Conservation (phyloP, 108 stramenopile genomes). For the Fistulifera pelliculosa region DNA sequence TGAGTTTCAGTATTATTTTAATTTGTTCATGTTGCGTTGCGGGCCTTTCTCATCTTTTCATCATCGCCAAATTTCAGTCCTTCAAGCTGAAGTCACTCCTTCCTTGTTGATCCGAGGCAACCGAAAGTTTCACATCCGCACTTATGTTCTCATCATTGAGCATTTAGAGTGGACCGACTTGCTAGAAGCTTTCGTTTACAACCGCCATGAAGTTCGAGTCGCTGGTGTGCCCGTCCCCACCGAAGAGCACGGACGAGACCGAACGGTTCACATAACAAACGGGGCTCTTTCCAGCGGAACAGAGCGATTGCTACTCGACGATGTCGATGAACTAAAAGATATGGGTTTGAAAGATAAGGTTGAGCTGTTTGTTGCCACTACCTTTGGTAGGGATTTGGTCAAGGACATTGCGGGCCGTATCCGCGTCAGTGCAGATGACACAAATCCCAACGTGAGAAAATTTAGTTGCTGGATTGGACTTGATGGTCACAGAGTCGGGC, state of each 20-base stretch:
- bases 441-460: conserved; percentile 12
- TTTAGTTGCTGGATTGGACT: conserved; percentile 41
- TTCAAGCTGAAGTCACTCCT: conserved; percentile 47
- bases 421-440: background rate
- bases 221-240: conserved; percentile 24
- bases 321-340: conserved; percentile 23
- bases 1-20: conserved; percentile 12
- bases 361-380: conserved; percentile 29
- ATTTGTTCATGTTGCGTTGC: background rate
- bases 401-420: conserved; percentile 35
- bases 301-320: conserved; percentile 22
- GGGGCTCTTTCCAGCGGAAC: conserved; percentile 14
- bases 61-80: conserved; percentile 13
- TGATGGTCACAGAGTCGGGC: conserved; percentile 40
- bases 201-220: conserved; percentile 46
- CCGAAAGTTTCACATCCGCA: conserved; percentile 49
- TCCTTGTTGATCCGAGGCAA: conserved; percentile 30
- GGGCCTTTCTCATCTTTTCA: conserved; percentile 1
- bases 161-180: conserved; percentile 17
- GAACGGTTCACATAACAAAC: conserved; percentile 33
- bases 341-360: conserved; percentile 13
- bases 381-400: conserved; percentile 29
- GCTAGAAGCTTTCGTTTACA: conserved; percentile 31
- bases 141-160: conserved; percentile 37
- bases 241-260: conserved; percentile 14